Conservation (phyloP, 1,284 basidiomycete species). For the Trichosporon faecale region DNA sequence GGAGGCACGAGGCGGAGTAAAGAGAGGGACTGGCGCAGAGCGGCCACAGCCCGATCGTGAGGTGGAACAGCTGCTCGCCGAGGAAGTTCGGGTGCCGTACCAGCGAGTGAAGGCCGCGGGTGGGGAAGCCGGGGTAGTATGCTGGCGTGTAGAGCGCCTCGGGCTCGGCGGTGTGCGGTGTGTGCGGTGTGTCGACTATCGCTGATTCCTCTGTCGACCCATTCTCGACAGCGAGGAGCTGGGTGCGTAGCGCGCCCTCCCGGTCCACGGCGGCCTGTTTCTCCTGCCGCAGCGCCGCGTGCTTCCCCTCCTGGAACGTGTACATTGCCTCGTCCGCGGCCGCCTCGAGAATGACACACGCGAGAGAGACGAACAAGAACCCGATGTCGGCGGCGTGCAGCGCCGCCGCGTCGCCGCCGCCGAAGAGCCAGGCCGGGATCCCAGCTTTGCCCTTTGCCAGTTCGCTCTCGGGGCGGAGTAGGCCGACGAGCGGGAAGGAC, state of each 20-base stretch:
- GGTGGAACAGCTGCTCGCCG: slow-evolving; percentile 86
- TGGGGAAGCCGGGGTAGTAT: slow-evolving; percentile 73
- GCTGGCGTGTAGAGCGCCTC: slow-evolving; percentile 52
- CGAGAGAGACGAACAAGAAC: slow-evolving; percentile 58
- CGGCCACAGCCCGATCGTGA: slow-evolving; percentile 52
- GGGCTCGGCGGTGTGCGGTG: slow-evolving; percentile 20
- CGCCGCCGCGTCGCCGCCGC: slow-evolving; percentile 51
- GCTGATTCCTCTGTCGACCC: not conserved
- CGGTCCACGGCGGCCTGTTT: not conserved
- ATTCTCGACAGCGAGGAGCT: not conserved
- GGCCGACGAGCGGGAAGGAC: slow-evolving; percentile 52
- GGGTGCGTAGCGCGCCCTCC: too few species aligned
- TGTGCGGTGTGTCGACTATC: too few species aligned
- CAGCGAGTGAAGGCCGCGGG: slow-evolving; percentile 78
- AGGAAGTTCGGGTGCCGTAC: slow-evolving; percentile 87
- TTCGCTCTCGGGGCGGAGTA: slow-evolving; percentile 6
- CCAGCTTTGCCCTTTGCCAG: slow-evolving; percentile 7
- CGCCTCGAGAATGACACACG: slow-evolving; percentile 67
- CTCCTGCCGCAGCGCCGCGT: slow-evolving; percentile 42
- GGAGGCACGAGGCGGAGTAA: slow-evolving; percentile 33
- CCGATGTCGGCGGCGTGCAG: slow-evolving; percentile 63
- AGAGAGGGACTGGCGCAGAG: not conserved
- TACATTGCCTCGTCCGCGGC: slow-evolving; percentile 88
- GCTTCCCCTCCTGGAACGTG: slow-evolving; percentile 74
- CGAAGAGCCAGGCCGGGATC: slow-evolving; percentile 12